A percentile compares a stretch with the other conserved stretches of the same genome.
Evolutionary conservation across 768 basidiomycete genomes (phyloP).

Genomic region (Xerocomellus chrysenteron): DNA sequence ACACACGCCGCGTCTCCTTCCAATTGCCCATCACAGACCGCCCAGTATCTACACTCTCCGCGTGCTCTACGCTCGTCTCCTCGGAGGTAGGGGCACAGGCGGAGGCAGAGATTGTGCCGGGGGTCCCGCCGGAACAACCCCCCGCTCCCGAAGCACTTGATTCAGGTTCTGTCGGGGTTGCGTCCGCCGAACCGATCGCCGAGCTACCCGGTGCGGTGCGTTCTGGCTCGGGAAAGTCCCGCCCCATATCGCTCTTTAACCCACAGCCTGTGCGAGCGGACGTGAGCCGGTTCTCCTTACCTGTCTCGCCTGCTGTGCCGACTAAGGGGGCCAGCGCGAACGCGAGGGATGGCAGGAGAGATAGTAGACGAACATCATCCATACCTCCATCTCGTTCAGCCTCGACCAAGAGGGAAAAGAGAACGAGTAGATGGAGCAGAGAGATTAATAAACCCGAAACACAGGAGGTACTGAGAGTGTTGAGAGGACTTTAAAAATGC

Average conservation of each 20-base stretch:
- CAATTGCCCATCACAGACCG: background rate
- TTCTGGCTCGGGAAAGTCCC: background rate
- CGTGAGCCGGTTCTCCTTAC: constrained; percentile 19
- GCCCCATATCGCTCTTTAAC: constrained; percentile 12
- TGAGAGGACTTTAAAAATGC: constrained; percentile 4
- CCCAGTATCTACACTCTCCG: constrained; percentile 1
- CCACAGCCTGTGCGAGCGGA: constrained; percentile 10
- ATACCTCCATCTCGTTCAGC: background rate
- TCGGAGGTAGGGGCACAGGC: too few species aligned
- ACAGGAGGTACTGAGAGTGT: constrained; percentile 19
- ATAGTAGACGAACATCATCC: constrained; percentile 3
- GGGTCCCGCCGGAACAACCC: background rate
- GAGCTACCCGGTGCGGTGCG: background rate
- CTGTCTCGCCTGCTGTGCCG: constrained; percentile 3
- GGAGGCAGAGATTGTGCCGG: background rate
- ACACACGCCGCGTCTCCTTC: constrained; percentile 6
- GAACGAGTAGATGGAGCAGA: constrained; percentile 14
- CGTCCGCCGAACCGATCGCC: background rate
- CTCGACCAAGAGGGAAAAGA: constrained; percentile 13
- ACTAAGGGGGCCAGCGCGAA: background rate
- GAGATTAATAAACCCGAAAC: constrained; percentile 22
- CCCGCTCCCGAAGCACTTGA: background rate
- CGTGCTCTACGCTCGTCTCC: constrained; percentile 17
- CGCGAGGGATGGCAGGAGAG: background rate
- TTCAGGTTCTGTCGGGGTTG: background rate